Evolutionary conservation across 495 filamentous ascomycete genomes (phyloP), one percentile per base, ranked within the genome.

Genomic region (Penicillium fimorum): DNA sequence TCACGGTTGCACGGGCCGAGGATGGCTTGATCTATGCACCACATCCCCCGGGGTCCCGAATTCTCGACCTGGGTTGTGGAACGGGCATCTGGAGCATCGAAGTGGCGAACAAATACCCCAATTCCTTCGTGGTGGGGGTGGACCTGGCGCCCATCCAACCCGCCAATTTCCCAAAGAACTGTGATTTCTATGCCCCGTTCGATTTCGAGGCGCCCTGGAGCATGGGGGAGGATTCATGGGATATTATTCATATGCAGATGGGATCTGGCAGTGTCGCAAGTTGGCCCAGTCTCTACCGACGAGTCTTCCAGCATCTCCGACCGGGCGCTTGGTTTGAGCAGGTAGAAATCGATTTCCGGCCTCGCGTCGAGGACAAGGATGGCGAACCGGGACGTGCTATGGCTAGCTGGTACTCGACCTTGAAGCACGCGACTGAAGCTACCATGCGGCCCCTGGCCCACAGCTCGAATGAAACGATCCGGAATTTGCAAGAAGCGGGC

Each of bases 31-130:
- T 79, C 15, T 77, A 77, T 55, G 74, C 87, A 1, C 77, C 91
- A 11, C 73, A 74, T 27, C 74, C 77, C 3, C 66, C 59, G 4
- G 71, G 79, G 52, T 74, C 73, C 40, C 71, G 82, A 22, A 85
- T 96, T 38, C 73, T 97, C 22, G 92, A 97, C 67, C 68, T 96
- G 46, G 92, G 92, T 25, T 90, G 87, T 58, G 92, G 92, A 11
- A 96, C 92, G 0, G 92, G 92, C 5, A 93, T 96, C 46, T 96
- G 92, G 92, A 81, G 84, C 20, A 92, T 95, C 63, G 88, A 94
- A 60, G 86, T 96, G 72, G 89, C 89, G 44, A 82, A 83, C 52
- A 82, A 82, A 69, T 88, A 85, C 61, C 76, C 75, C 17, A 67
- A 84, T 37, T 75, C 84, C 11, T 75, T 82, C 69, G 86, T 95